Evolutionary conservation across 2,329 filamentous ascomycete genomes (phyloP), one percentile per base, ranked within the genome.

Genomic region (Diaporthe sp.): DNA sequence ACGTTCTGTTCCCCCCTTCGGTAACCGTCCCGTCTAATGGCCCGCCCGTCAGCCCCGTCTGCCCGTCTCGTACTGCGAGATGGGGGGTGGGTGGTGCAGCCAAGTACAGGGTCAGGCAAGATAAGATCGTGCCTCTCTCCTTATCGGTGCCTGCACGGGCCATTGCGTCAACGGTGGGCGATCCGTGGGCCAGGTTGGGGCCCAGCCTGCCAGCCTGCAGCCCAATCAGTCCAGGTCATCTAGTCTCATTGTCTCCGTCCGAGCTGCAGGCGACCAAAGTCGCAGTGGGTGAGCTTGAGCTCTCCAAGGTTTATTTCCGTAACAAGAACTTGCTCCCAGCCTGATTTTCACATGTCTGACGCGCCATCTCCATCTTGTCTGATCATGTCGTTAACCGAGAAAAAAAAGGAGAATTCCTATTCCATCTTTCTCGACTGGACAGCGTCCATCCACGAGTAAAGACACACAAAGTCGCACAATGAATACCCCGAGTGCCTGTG

Each of bases 71-170:
- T 5, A 28, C 35, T 33, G 57, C 35, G 17, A n/a, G 19, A 28
- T 9, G n/a, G 25, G 25, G 2, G n/a, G n/a, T n/a, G n/a, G n/a
- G n/a, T n/a, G n/a, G 52, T 28, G 55, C 55, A 60, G n/a, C n/a
- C n/a, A n/a, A n/a, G n/a, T n/a, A n/a, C n/a, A 17, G 33, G 38
- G 25, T 45, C 55, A 66, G n/a, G 35, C 61, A 64, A 66, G 64
- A 68, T 68, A 68, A 68, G 64, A 54, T 52, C 61, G 30, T 28
- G n/a, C n/a, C n/a, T 17, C 12, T 50, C 45, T 17, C 25, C 61
- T 64, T 67, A 67, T 67, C 61, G 61, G 13, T 13, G 22, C 61
- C 61, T 19, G 61, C 61, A 67, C 61, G 42, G 61, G 61, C 57
- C 61, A 66, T n/a, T 38, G 45, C 45, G 47, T 52, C 42, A 52